Evolutionary conservation across 768 basidiomycete species (phyloP), one percentile per base, ranked within the genome.

Genomic region (Kondoa subrosea): DNA sequence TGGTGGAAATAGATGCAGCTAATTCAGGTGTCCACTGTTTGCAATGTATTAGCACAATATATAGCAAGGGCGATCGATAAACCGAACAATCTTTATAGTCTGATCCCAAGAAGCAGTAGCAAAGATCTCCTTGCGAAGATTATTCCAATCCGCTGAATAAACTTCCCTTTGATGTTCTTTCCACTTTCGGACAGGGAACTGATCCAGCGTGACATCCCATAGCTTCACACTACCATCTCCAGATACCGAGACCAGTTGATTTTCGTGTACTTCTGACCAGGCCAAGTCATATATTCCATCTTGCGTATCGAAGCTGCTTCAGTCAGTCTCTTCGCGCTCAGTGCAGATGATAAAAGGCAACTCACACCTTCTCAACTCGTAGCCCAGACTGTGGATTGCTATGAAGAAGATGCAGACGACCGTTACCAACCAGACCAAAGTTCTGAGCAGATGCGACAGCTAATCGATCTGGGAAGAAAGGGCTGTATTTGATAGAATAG

Each of bases 261-360:
- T 91, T 79, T 93, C 91, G 77, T 95, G 89, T 33, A 85, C 77
- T 78, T 97, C 93, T 34, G 89, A 91, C 92, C 92, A 97, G 0
- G 92, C 90, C 61, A 91, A 79, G 74, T 92, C 91, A 76, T 87
- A 92, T 4, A 92, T 77, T 0, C 87, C 88, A 74, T 93, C 91
- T 76, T 91, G 89, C 0, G 89, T 85, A 75, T 91, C 89, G 73
- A 85, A 93, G 70, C 89, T 91, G 75, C 25, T n/a, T n/a, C 58
- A 50, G 34, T 25, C 64, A 25, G 34, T 26, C 33, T 64, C 58
- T 27, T n/a, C 40, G 14, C 25, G 21, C 56, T n/a, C 59, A 2
- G 15, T 30, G 31, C n/a, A 25, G 25, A 21, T 60, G n/a, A 12
- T 34, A 21, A 21, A 14, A 26, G 26, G 21, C 2, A 1, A 4